Conservation (phyloP, 371 early-diverging fungal genomes). For the Mycotypha africana region DNA sequence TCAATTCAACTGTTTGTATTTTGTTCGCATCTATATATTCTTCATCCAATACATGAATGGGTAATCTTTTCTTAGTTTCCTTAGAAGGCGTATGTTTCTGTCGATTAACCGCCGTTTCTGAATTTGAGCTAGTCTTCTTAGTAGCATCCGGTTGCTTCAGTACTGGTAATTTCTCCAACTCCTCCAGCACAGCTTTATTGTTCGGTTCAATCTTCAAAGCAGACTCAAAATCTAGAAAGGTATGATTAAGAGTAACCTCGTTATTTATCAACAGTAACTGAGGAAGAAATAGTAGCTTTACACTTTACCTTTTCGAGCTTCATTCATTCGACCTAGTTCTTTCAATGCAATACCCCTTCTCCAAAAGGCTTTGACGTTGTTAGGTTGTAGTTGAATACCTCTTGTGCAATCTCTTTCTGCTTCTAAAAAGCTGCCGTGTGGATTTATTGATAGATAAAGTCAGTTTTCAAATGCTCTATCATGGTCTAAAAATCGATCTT, state of each 20-base stretch:
- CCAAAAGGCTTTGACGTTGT: conserved; percentile 81
- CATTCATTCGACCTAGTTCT: conserved; percentile 48
- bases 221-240: conserved; percentile 56
- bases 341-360: conserved; percentile 70
- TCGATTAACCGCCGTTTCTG: too few relatives aligned
- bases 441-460: too few relatives aligned
- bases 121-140: neutral
- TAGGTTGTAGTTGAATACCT: conserved; percentile 59
- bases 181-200: conserved; percentile 60
- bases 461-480: too few relatives aligned
- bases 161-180: conserved; percentile 44
- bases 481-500: neutral
- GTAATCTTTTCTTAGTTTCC: conserved; percentile 11
- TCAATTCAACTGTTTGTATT: too few relatives aligned
- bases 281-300: too few relatives aligned
- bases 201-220: conserved; percentile 66
- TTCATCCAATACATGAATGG: conserved; percentile 28
- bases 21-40: neutral
- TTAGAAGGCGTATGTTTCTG: too few relatives aligned
- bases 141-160: neutral
- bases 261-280: neutral
- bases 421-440: conserved; percentile 59
- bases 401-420: conserved; percentile 72
- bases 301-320: conserved; percentile 58
- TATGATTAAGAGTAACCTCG: too few relatives aligned